Evolutionary conservation across 495 filamentous ascomycete species (phyloP).

Genomic region (Pseudevernia furfuracea): DNA sequence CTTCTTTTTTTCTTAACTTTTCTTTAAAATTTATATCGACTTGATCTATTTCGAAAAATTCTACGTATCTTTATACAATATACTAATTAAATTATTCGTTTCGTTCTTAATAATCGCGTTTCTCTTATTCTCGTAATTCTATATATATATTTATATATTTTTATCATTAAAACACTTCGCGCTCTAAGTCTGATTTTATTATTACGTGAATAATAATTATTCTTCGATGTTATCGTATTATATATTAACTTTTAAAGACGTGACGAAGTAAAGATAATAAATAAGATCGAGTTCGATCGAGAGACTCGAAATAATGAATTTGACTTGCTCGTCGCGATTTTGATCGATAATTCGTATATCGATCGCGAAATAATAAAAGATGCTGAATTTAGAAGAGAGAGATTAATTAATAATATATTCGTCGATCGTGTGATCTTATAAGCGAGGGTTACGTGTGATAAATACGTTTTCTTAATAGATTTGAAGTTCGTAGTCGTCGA

Average conservation of each 20-base stretch:
- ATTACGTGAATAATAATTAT: constrained; percentile 7
- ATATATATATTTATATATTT: constrained; percentile 10
- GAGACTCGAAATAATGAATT: constrained; percentile 7
- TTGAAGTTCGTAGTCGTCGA: constrained; percentile 5
- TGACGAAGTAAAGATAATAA: constrained; percentile 14
- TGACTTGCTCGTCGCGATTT: constrained; percentile 8
- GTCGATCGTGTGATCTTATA: neutral
- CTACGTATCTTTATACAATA: constrained; percentile 8
- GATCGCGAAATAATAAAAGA: neutral
- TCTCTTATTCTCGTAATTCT: constrained; percentile 9
- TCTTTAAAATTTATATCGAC: constrained; percentile 13
- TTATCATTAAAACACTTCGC: constrained; percentile 9
- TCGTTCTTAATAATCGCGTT: constrained; percentile 13
- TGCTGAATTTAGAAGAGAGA: neutral
- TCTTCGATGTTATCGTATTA: constrained; percentile 11
- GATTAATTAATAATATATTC: constrained; percentile 13
- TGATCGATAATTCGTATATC: constrained; percentile 9
- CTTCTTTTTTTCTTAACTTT: neutral
- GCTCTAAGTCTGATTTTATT: constrained; percentile 11
- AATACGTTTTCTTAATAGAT: constrained; percentile 5
- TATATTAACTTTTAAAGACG: constrained; percentile 7
- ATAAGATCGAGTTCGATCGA: constrained; percentile 14
- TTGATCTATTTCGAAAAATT: constrained; percentile 17
- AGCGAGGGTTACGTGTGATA: neutral
- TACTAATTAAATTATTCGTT: constrained; percentile 10